phyloP scores from a whole-genome alignment of 495 filamentous ascomycete species.

The Clohesyomyces aquaticus region DNA sequence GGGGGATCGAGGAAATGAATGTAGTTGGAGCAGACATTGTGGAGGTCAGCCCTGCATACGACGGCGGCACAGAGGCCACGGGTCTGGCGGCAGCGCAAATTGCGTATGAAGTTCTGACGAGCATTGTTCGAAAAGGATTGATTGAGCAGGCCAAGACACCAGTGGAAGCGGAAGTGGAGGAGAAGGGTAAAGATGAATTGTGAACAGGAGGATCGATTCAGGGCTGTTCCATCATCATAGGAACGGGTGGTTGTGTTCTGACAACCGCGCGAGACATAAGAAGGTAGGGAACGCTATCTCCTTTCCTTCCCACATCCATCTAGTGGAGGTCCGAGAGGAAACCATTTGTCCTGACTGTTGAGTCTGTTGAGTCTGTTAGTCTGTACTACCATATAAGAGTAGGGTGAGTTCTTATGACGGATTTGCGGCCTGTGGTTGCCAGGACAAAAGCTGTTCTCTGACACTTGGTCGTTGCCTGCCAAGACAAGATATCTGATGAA shows the following conservation, averaged over 20 bases:
- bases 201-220: constrained; percentile 6
- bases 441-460: too few relatives aligned
- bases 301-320: too few relatives aligned
- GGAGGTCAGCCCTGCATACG: constrained; percentile 59
- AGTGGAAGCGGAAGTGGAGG: constrained; percentile 10
- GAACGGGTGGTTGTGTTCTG: too few relatives aligned
- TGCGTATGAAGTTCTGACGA: constrained; percentile 50
- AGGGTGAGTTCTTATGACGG: background rate
- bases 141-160: constrained; percentile 41
- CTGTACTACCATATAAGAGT: too few relatives aligned
- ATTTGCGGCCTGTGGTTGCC: background rate
- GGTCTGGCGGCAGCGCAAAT: constrained; percentile 57
- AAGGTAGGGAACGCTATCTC: too few relatives aligned
- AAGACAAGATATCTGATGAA: background rate
- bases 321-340: too few relatives aligned
- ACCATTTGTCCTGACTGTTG: too few relatives aligned
- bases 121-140: constrained; percentile 49
- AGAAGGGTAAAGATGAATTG: constrained; percentile 43
- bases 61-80: constrained; percentile 53
- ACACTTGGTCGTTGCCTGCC: too few relatives aligned
- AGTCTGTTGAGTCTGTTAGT: too few relatives aligned
- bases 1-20: constrained; percentile 53
- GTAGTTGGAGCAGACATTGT: constrained; percentile 59
- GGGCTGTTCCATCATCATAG: too few relatives aligned
- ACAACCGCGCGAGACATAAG: too few relatives aligned